A percentile compares a stretch with the other conserved stretches of the same genome.
phyloP scores from a whole-genome alignment of 345 rosid species.

The Trapa bicornis region DNA sequence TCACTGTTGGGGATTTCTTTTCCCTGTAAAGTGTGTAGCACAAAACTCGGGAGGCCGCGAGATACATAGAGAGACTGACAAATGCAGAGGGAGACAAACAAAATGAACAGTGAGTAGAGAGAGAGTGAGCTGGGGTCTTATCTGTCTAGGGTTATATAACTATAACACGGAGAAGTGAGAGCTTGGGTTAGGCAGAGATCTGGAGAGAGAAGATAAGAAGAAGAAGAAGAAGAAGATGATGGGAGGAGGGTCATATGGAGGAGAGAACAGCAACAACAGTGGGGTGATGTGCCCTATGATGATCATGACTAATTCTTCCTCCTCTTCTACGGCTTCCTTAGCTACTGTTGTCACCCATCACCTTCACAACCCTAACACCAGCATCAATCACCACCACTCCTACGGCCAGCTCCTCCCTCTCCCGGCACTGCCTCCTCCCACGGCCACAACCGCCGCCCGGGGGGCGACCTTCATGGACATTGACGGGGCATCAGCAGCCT shows the following conservation, averaged over 20 bases:
- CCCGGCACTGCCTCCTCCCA: background rate
- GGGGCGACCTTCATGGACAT: conserved; percentile 52
- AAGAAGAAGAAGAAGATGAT: conserved; percentile 42
- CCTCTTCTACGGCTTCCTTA: conserved; percentile 17
- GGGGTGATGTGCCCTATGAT: conserved; percentile 46
- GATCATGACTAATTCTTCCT: conserved; percentile 43
- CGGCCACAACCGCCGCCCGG: conserved; percentile 14
- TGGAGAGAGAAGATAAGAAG: background rate
- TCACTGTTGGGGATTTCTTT: background rate
- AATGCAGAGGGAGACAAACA: background rate
- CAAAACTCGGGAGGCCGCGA: conserved; percentile 80
- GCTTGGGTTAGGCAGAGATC: background rate
- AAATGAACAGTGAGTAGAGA: background rate
- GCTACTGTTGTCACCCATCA: conserved; percentile 14
- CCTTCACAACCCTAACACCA: conserved; percentile 16
- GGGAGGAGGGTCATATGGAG: conserved; percentile 37
- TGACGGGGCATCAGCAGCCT: conserved; percentile 18
- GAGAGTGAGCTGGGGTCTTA: conserved; percentile 6
- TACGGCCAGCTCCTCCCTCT: background rate
- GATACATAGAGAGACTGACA: background rate
- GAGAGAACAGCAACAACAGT: conserved; percentile 22
- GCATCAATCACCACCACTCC: conserved; percentile 23
- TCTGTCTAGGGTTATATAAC: too few species aligned
- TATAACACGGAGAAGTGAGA: too few species aligned
- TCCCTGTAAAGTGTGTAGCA: conserved; percentile 45